Evolutionary conservation across 2,329 filamentous ascomycete species (phyloP).

Genomic region (Colletotrichum kahawae): DNA sequence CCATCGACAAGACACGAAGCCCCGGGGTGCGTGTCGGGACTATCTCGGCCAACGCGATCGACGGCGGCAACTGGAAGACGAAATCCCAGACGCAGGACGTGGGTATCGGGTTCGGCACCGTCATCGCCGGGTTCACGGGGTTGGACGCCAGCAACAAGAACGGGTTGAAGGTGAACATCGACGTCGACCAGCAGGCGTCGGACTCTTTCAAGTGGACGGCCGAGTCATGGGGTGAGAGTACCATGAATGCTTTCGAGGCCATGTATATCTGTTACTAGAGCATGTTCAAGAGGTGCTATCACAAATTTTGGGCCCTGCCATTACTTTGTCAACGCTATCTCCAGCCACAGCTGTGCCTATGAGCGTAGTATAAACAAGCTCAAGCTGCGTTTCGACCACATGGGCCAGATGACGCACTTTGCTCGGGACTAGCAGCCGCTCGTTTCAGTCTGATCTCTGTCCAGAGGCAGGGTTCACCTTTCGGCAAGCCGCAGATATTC

Average conservation of each 20-base stretch:
- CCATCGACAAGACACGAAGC: not conserved
- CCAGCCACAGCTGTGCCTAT: not conserved
- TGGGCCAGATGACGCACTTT: not conserved
- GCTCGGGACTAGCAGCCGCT: not conserved
- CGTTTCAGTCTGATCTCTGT: not conserved
- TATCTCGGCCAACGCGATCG: not conserved
- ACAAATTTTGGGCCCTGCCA: not conserved
- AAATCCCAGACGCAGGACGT: not conserved
- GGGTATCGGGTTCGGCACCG: not conserved
- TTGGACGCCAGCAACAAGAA: not conserved
- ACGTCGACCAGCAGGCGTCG: not conserved
- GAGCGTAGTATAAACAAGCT: not conserved
- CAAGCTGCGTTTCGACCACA: not conserved
- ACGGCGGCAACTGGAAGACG: not conserved
- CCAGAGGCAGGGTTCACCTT: not conserved
- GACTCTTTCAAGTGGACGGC: not conserved
- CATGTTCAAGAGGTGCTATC: rapidly evolving
- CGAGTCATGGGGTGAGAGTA: not conserved
- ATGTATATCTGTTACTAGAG: not conserved
- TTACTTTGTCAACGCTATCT: not conserved
- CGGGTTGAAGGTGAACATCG: not conserved
- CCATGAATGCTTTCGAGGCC: not conserved
- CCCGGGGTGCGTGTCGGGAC: not conserved
- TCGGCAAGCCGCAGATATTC: not conserved
- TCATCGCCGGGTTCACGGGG: not conserved